Base-by-base conservation (phyloP, 768 basidiomycete species). In the Dacryopinax spathularia region DNA sequence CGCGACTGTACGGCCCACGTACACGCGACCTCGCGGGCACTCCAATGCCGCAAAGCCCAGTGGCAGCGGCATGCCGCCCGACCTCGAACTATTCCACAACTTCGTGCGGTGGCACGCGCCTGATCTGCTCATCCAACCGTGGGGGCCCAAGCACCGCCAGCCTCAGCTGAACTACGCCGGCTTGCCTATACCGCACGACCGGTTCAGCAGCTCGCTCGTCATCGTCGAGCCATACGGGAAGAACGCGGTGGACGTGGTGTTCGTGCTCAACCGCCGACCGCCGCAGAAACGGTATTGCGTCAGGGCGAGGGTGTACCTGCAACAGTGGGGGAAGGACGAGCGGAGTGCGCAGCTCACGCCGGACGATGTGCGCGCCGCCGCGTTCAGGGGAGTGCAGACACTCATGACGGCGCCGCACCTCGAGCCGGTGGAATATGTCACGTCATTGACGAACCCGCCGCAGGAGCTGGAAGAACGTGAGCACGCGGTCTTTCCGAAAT, bases 351-450 rank as follows among this genome's bases (percentile, higher is more conserved):
- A 56, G 48, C 48, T 56, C 29, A 56, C 48, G 48, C 22, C 48
- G 9, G 48, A 56, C 25, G 48, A 56, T 29, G 48, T 56, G 48
- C 48, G 48, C 48, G 48, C 48, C 20, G 48, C 48, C 10, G 48
- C 48, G 48, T 56, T 56, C 48, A 56, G 48, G 48, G 48, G 48
- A 10, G 48, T 56, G 48, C 48, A 56, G 48, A 56, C 48, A 20
- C 48, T 56, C 48, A 27, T 56, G 48, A 29, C 22, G 25, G 25
- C 48, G 48, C 48, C 48, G 48, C 48, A 56, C 48, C 20, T 56
- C 10, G 48, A 56, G 20, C 48, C 48, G 22, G 48, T 56, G 48
- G 48, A 56, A 56, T 56, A 31, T 25, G 48, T 56, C 48, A 56
- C 48, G 9, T 56, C 48, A 7, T 31, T 56, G 48, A 31, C 48